Evolutionary conservation across 2,329 filamentous ascomycete species (phyloP).

Genomic region (Penicillium sp.): DNA sequence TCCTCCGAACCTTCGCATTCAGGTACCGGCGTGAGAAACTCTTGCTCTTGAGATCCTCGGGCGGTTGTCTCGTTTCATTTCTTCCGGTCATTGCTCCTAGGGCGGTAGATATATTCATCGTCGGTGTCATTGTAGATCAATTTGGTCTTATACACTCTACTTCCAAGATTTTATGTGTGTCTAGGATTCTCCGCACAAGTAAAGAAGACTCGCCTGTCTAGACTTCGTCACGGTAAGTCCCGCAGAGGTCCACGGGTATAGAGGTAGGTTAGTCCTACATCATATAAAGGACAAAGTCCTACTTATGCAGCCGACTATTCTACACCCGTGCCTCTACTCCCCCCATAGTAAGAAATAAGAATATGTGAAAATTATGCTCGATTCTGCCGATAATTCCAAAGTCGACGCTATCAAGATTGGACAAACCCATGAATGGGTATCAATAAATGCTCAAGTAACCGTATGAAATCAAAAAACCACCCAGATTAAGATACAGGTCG

Average conservation of each 20-base stretch:
- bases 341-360: too few species aligned
- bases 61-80: background rate
- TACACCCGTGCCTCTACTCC: background rate
- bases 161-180: background rate
- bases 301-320: background rate
- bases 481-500: background rate
- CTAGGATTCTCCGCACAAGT: background rate
- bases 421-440: background rate
- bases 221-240: background rate
- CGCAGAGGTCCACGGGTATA: background rate
- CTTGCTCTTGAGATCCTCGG: background rate
- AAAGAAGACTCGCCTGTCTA: background rate
- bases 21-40: conserved; percentile 10
- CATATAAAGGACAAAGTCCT: background rate
- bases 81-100: background rate
- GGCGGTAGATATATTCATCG: background rate
- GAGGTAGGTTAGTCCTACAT: background rate
- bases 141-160: background rate
- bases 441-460: background rate
- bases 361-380: background rate
- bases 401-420: too few species aligned
- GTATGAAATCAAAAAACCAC: background rate
- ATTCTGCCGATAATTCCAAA: background rate
- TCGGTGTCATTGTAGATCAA: background rate
- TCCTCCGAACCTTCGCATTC: conserved; percentile 4